phyloP scores from a whole-genome alignment of 768 basidiomycete genomes.

The Pleurotus pulmonarius region DNA sequence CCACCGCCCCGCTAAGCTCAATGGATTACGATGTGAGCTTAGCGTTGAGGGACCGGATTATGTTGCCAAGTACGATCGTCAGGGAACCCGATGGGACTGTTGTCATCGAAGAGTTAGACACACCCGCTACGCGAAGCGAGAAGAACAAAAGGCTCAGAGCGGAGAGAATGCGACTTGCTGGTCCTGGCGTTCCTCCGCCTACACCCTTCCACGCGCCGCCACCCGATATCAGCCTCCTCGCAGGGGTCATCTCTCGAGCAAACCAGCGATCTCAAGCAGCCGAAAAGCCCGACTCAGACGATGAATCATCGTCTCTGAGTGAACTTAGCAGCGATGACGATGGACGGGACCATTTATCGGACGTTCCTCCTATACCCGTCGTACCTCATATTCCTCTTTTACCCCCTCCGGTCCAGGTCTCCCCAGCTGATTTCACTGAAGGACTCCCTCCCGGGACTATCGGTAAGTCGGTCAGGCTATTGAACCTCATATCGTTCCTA shows the following conservation, averaged over 20 bases:
- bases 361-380: not conserved
- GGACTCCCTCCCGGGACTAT: constrained; percentile 4
- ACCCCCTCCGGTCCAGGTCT: not conserved
- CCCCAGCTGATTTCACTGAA: not conserved
- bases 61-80: constrained; percentile 20
- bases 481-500: not conserved
- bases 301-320: constrained; percentile 1
- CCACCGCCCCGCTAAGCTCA: no score
- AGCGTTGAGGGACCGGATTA: constrained; percentile 10
- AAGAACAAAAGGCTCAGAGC: constrained; percentile 48
- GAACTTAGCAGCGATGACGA: constrained; percentile 5
- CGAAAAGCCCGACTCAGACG: not conserved
- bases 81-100: constrained; percentile 42
- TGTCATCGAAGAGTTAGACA: constrained; percentile 70
- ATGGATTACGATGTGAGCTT: constrained; percentile 8
- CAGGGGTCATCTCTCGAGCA: not conserved
- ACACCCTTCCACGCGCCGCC: constrained; percentile 3
- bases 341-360: not conserved
- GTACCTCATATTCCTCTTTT: not conserved
- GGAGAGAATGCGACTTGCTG: constrained; percentile 23
- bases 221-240: not conserved
- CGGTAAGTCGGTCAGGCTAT: constrained; percentile 37
- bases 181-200: constrained; percentile 1
- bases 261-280: not conserved
- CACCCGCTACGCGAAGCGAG: constrained; percentile 61